phyloP scores from a whole-genome alignment of 192 early-diverging fungal species.

The Coemansia sp. region DNA sequence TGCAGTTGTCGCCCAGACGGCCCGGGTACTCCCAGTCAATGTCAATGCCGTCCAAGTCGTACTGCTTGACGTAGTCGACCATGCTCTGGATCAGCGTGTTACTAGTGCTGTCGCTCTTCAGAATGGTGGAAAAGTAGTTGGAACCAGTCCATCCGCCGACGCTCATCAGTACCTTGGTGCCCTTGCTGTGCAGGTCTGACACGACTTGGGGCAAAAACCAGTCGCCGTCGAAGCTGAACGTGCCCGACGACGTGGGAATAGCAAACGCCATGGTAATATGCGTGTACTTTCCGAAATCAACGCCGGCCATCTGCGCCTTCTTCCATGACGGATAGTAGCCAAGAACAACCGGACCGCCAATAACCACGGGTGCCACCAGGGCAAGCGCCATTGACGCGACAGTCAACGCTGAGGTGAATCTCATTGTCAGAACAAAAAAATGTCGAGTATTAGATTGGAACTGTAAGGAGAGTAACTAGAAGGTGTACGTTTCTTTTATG shows the following conservation, averaged over 20 bases:
- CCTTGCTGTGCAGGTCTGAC: conserved; percentile 47
- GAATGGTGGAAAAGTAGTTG: conserved; percentile 58
- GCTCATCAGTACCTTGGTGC: conserved; percentile 61
- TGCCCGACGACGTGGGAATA: conserved; percentile 37
- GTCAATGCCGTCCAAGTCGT: conserved; percentile 59
- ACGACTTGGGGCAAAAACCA: conserved; percentile 50
- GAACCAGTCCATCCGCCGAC: conserved; percentile 74
- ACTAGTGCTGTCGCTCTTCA: conserved; percentile 42
- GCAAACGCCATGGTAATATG: conserved; percentile 68
- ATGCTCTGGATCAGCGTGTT: conserved; percentile 60
- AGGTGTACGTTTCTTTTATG: too few relatives aligned
- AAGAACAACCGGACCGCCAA: conserved; percentile 16
- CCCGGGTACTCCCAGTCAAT: conserved; percentile 75
- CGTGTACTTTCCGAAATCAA: conserved; percentile 55
- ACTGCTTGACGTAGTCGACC: conserved; percentile 52
- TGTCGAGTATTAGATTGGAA: background rate
- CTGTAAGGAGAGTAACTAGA: background rate
- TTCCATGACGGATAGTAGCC: conserved; percentile 50
- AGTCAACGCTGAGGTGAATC: background rate
- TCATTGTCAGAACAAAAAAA: background rate
- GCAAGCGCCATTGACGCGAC: background rate
- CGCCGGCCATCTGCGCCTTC: conserved; percentile 9
- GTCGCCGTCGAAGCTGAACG: conserved; percentile 32
- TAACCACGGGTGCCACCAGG: background rate
- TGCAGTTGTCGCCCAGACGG: conserved; percentile 40